Percentiles rank a stretch among this genome's conserved stretches.
Conservation (phyloP, 2,329 filamentous ascomycete species). For the Botrytis porri region DNA sequence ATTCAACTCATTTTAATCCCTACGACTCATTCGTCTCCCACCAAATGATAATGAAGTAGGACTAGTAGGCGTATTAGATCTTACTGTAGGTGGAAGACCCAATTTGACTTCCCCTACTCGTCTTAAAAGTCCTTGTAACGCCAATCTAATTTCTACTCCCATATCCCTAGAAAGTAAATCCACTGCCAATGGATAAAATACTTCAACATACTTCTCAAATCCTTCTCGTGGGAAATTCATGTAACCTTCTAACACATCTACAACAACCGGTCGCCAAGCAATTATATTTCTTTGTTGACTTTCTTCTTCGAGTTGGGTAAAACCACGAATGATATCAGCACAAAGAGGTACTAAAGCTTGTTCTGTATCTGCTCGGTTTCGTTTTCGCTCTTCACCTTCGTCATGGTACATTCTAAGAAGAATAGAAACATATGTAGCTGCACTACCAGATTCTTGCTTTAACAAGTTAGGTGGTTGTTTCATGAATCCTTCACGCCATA, state of each 20-base stretch:
- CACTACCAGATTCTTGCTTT: conserved; percentile 92
- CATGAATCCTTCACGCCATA: conserved; percentile 99
- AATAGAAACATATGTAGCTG: conserved; percentile 93
- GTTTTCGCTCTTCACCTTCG: conserved; percentile 74
- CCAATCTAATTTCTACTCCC: conserved; percentile 71
- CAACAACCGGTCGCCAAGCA: conserved; percentile 94
- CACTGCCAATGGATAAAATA: conserved; percentile 83
- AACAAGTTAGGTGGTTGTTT: conserved; percentile 96
- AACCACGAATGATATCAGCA: conserved; percentile 86
- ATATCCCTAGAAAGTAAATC: conserved; percentile 82
- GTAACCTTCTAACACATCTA: conserved; percentile 94
- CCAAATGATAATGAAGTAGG: conserved; percentile 28
- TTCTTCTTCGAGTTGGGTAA: conserved; percentile 85
- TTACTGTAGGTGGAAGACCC: conserved; percentile 39
- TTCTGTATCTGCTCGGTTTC: conserved; percentile 80
- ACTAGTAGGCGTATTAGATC: conserved; percentile 26
- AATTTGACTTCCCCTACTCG: conserved; percentile 77
- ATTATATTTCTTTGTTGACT: conserved; percentile 96
- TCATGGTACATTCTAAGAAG: conserved; percentile 97
- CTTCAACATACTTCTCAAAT: conserved; percentile 74
- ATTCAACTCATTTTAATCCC: conserved; percentile 20
- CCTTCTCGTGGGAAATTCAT: conserved; percentile 75
- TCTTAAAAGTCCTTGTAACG: conserved; percentile 73
- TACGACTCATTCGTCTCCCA: conserved; percentile 25
- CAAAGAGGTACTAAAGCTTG: conserved; percentile 90